Conservation (phyloP, 139 green algal genomes). For the Chlorella sp. region DNA sequence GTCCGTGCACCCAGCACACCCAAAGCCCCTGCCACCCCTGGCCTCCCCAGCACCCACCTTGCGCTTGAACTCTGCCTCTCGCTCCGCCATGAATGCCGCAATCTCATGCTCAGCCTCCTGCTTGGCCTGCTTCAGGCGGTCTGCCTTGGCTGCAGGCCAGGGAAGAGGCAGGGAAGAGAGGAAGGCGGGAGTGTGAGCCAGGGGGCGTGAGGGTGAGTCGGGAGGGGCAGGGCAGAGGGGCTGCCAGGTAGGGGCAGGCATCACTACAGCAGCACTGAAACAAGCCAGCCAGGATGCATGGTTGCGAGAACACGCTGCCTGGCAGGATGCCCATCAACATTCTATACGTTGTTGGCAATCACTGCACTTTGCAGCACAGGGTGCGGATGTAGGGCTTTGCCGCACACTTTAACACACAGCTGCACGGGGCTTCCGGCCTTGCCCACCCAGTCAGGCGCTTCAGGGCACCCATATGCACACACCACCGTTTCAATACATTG, state of each 20-base stretch:
- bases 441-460: no score
- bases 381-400: no score
- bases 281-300: neutral
- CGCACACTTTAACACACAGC: no score
- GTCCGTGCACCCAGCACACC: neutral
- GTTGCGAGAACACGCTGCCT: no score
- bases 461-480: no score
- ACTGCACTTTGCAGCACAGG: no score
- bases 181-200: neutral
- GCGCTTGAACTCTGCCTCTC: constrained; percentile 82
- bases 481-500: no score
- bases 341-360: neutral
- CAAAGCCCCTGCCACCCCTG: no score
- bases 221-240: neutral
- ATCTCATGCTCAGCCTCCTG: constrained; percentile 87
- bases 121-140: constrained; percentile 85
- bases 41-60: constrained; percentile 42
- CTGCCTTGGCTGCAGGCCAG: constrained; percentile 71
- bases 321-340: no score
- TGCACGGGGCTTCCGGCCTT: no score
- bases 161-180: neutral
- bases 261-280: neutral
- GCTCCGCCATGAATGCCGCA: constrained; percentile 73
- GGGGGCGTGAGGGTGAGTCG: neutral
- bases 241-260: neutral